Conservation (phyloP, 2,329 filamentous ascomycete genomes). For the Penicillium sp. region DNA sequence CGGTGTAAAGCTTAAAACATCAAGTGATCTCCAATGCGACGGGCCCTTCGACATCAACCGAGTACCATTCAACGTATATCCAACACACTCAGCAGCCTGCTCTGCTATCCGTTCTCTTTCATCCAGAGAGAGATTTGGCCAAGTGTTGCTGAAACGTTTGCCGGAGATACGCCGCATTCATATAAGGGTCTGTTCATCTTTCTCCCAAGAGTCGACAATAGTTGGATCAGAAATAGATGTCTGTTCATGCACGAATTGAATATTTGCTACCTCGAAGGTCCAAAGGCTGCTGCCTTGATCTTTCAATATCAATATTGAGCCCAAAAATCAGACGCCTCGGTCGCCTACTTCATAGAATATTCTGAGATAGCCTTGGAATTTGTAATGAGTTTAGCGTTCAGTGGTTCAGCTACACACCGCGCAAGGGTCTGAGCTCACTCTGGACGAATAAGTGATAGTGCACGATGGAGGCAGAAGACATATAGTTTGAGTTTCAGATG, state of each 20-base stretch:
- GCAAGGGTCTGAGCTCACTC: conserved; percentile 6
- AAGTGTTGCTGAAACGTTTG: conserved; percentile 10
- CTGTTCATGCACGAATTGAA: conserved; percentile 15
- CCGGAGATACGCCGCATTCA: conserved; percentile 10
- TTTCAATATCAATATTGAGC: conserved; percentile 27
- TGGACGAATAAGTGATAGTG: neutral
- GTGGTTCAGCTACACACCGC: conserved; percentile 17
- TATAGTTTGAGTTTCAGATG: neutral
- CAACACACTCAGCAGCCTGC: conserved; percentile 9
- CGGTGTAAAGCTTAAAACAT: too few species aligned
- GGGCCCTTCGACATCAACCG: too few species aligned
- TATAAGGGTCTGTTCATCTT: conserved; percentile 9
- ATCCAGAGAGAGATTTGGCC: conserved; percentile 7
- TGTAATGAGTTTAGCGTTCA: conserved; percentile 8
- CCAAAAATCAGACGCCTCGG: conserved; percentile 26
- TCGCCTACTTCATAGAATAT: conserved; percentile 17
- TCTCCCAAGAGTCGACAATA: conserved; percentile 17
- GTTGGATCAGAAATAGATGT: conserved; percentile 19
- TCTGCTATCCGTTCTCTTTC: conserved; percentile 12
- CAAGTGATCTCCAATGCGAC: too few species aligned
- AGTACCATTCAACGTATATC: too few species aligned
- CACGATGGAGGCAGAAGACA: neutral
- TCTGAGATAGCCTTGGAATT: conserved; percentile 7
- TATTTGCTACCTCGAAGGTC: conserved; percentile 12
- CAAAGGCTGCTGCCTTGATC: conserved; percentile 15